Evolutionary conservation across 345 rosid genomes (phyloP).

Genomic region (Eucalyptus curtisii): DNA sequence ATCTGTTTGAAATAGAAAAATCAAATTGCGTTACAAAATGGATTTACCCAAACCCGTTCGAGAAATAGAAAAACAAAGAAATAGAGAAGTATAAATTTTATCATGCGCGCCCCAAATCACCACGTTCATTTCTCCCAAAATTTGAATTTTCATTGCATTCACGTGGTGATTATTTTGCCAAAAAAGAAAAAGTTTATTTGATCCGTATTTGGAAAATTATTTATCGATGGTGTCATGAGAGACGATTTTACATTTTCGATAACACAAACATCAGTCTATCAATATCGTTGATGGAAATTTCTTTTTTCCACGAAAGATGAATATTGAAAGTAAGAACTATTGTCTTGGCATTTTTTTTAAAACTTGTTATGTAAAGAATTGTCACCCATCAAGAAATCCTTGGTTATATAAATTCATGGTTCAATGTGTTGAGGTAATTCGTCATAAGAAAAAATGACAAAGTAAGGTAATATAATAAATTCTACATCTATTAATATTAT

Average conservation of each 20-base stretch:
- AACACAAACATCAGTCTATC: background rate
- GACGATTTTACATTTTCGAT: background rate
- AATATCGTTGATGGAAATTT: too few species aligned
- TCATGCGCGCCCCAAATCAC: too few species aligned
- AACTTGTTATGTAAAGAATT: background rate
- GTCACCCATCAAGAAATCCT: background rate
- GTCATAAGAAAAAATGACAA: background rate
- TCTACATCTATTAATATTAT: background rate
- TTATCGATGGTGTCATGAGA: background rate
- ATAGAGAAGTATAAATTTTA: too few species aligned
- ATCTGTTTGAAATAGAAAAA: too few species aligned
- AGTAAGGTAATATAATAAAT: background rate
- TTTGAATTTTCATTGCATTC: background rate
- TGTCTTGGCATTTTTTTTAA: accelerated
- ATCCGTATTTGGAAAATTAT: background rate
- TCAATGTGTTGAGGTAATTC: background rate
- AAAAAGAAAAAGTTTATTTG: background rate
- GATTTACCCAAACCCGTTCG: too few species aligned
- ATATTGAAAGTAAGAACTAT: too few species aligned
- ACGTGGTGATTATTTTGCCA: background rate
- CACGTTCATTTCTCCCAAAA: background rate
- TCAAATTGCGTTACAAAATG: too few species aligned
- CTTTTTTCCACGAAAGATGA: background rate
- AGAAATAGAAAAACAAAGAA: too few species aligned
- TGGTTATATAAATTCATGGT: background rate